Base-by-base conservation (phyloP, 2,329 filamentous ascomycete genomes). In the Xylariales sp. region DNA sequence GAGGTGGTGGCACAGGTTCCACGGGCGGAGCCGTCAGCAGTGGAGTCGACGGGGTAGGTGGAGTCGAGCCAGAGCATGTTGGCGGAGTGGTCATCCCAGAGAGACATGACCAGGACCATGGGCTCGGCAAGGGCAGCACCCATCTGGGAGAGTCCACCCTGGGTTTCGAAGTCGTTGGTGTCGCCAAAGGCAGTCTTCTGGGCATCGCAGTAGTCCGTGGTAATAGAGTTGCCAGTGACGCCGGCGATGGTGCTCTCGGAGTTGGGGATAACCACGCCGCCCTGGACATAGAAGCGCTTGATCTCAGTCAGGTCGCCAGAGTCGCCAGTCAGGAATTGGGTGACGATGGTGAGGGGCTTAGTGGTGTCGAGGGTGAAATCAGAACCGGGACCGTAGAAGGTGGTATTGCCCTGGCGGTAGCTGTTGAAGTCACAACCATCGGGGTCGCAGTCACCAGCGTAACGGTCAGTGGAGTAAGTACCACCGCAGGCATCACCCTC, bases 341-440 rank as follows among this genome's bases (percentile, higher is more conserved):
- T 80, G 33, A 82, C 71, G 12, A 81, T 74, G 12, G 77, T 82
- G 52, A 82, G 65, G 44, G 70, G 69, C 53, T 67, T 64, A 44
- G 52, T 66, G 35, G 75, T 78, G 59, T 81, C 71, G 51, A 82
- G 62, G 19, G 64, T 76, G 51, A 64, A 63, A 43, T 70, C 73
- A 0, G 66, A 59, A 40, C 71, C 74, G 1, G 67, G 59, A 35
- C 79, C 79, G 63, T 74, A 82, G 68, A 81, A 83, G 58, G 62
- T 62, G 33, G 63, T 64, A 58, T 74, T 68, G 45, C 79, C 80
- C 68, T 78, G 70, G 55, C 78, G 76, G 72, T 73, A 83, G 32
- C 70, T 63, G 69, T 81, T 80, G 69, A 76, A 81, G 58, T 82
- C 79, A 53, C 80, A 84, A 36, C 79, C 79, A 51, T 80, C 76